Evolutionary conservation across 2,329 filamentous ascomycete genomes (phyloP).

Genomic region (Neonectria ditissima): DNA sequence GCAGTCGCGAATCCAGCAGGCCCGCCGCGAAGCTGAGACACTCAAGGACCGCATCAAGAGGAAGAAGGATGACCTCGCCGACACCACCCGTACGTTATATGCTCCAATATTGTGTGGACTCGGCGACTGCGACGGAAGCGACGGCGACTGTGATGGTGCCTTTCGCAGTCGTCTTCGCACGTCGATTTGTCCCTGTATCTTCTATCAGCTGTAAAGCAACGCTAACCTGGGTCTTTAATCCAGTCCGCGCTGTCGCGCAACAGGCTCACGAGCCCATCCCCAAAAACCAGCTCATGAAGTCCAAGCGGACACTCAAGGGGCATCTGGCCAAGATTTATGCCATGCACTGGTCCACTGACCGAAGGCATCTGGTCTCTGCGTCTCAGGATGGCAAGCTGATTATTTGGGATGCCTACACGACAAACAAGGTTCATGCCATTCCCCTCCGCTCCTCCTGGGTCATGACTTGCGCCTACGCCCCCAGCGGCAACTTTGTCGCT

Average conservation of each 20-base stretch:
- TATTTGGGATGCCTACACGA: constrained; percentile 99
- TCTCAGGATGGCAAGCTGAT: constrained; percentile 99
- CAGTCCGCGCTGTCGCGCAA: constrained; percentile 92
- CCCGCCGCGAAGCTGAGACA: constrained; percentile 96
- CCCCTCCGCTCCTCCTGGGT: constrained; percentile 98
- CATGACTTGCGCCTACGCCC: constrained; percentile 99
- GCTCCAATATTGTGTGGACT: not conserved
- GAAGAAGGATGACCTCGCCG: constrained; percentile 99
- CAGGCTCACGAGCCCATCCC: constrained; percentile 93
- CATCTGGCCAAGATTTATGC: constrained; percentile 99
- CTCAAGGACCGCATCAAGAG: constrained; percentile 99
- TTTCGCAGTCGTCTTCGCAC: not conserved
- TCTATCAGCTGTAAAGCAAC: constrained; percentile 15
- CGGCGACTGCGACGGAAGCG: constrained; percentile 20
- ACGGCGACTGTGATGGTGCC: not conserved
- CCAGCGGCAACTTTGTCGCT: constrained; percentile 97
- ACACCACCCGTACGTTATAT: constrained; percentile 87
- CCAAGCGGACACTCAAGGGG: constrained; percentile 95
- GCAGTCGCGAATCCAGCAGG: constrained; percentile 92
- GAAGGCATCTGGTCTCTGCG: constrained; percentile 95
- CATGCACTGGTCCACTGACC: constrained; percentile 99
- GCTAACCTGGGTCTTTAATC: constrained; percentile 40
- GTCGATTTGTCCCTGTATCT: not conserved
- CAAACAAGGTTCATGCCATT: constrained; percentile 99
- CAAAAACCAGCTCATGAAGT: constrained; percentile 94